These are phyloP conservation scores for Avena eriantha DNA, from an alignment of 176 grass and related monocot species.

Conservation along the genomic window DNA sequence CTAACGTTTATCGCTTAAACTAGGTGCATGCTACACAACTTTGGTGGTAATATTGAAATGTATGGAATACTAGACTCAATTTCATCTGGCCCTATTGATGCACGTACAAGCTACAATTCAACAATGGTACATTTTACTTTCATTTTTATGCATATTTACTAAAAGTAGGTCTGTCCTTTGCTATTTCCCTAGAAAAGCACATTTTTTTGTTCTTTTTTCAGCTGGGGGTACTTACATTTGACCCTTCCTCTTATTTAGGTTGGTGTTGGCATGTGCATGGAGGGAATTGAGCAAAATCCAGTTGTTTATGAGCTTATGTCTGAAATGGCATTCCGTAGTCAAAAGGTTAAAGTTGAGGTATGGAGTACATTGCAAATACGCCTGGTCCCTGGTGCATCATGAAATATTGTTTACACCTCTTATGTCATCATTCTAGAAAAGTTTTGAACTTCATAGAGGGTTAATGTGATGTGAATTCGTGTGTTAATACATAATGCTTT, in stretches of 20 bases:
- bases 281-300: slow-evolving; percentile 99
- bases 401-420: slow-evolving; percentile 33
- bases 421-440: slow-evolving; percentile 1
- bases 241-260: slow-evolving; percentile 56
- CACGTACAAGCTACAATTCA: slow-evolving; percentile 77
- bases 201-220: slow-evolving; percentile 27
- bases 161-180: background rate
- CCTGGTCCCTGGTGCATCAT: background rate
- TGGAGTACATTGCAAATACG: slow-evolving; percentile 21
- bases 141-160: slow-evolving; percentile 34
- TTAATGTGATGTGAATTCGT: background rate
- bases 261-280: slow-evolving; percentile 98
- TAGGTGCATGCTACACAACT: slow-evolving; percentile 99
- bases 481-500: slow-evolving; percentile 13
- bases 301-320: slow-evolving; percentile 99
- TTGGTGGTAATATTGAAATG: slow-evolving; percentile 99
- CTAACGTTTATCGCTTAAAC: slow-evolving; percentile 38
- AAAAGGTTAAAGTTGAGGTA: slow-evolving; percentile 90
- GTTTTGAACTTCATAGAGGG: background rate
- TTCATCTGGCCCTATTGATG: slow-evolving; percentile 85
- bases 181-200: background rate
- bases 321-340: slow-evolving; percentile 88
- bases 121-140: slow-evolving; percentile 68
- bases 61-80: slow-evolving; percentile 91
- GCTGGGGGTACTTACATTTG: slow-evolving; percentile 17